Base-by-base conservation (phyloP, 768 basidiomycete species). In the Hirschioporus abietinus region DNA sequence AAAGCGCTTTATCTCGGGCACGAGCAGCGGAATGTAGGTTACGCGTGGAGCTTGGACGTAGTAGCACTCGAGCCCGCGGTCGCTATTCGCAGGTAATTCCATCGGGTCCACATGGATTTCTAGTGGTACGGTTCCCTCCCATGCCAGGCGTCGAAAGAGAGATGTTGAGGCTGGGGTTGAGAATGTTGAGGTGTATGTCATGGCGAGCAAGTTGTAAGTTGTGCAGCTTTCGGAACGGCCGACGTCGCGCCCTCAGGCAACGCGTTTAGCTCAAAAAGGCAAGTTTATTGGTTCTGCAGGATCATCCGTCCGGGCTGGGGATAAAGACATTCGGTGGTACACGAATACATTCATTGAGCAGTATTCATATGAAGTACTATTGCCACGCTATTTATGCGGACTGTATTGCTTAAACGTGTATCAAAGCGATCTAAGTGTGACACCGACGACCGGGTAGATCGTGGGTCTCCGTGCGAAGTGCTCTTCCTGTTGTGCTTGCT, bases 11-110 rank as follows among this genome's bases (percentile, higher is more conserved):
- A 99, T 86, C 73, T 97, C 94, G 3, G 94, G 90, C 73, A 98
- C 85, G 60, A 99, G 78, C 27, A 99, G 82, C 15, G 97, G 93
- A 36, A 99, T 87, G 78, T 99, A 99, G 78, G 89, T 89, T 73
- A 98, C 90, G 65, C 97, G 85, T 36, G 96, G 92, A 7, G 93
- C 96, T 76, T 93, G 92, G 64, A 93, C 80, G 78, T 89, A 97
- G 78, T 95, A 96, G 74, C 88, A 90, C 77, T 96, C 95, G 42
- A 94, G 84, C 24, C 89, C 90, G 65, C 93, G 88, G 80, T 96
- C 92, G 66, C 91, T 92, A 76, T 92, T 93, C 59, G 93, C 90
- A 35, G 95, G 93, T 9, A 95, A 86, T 74, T 95, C 93, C 73
- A 92, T 92, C 58, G 91, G 84, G 76, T 93, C 93, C 69, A 96